Conservation (phyloP, 2,329 filamentous ascomycete species). For the Purpureocillium takamizusanense region DNA sequence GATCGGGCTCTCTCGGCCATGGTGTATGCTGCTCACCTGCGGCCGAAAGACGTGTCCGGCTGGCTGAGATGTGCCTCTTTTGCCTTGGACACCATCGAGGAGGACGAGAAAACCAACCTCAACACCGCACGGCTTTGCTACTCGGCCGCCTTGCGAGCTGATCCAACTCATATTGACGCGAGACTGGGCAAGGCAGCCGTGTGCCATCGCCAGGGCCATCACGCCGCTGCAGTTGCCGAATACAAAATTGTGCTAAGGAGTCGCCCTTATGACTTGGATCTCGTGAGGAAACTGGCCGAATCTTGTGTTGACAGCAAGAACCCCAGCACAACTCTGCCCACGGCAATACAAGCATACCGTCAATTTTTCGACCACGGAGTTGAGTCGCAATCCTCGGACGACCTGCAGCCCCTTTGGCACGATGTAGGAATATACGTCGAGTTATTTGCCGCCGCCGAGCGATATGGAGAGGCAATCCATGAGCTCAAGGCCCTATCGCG, state of each 20-base stretch:
- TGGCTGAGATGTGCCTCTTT: constrained; percentile 53
- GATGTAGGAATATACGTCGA: constrained; percentile 82
- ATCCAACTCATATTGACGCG: constrained; percentile 47
- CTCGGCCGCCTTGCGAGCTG: constrained; percentile 48
- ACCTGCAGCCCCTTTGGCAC: constrained; percentile 54
- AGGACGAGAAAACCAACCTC: constrained; percentile 38
- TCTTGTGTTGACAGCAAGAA: constrained; percentile 44
- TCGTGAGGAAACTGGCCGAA: constrained; percentile 47
- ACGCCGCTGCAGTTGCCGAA: constrained; percentile 44
- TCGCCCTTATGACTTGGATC: constrained; percentile 42
- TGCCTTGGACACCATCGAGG: constrained; percentile 39
- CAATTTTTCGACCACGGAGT: constrained; percentile 34
- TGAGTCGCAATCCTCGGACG: constrained; percentile 19
- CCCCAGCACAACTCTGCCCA: constrained; percentile 24
- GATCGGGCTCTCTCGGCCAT: constrained; percentile 50
- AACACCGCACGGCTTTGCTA: constrained; percentile 50
- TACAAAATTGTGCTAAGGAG: constrained; percentile 46
- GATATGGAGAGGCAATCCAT: constrained; percentile 56
- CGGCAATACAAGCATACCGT: constrained; percentile 40
- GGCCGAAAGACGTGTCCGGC: constrained; percentile 48
- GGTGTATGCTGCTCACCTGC: constrained; percentile 53
- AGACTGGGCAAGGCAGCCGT: constrained; percentile 51
- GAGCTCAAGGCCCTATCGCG: constrained; percentile 65
- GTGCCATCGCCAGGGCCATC: constrained; percentile 44
- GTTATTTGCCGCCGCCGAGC: constrained; percentile 57